Evolutionary conservation across 177 flowering plant genomes (phyloP).

Genomic region (Vitis hybrid): DNA sequence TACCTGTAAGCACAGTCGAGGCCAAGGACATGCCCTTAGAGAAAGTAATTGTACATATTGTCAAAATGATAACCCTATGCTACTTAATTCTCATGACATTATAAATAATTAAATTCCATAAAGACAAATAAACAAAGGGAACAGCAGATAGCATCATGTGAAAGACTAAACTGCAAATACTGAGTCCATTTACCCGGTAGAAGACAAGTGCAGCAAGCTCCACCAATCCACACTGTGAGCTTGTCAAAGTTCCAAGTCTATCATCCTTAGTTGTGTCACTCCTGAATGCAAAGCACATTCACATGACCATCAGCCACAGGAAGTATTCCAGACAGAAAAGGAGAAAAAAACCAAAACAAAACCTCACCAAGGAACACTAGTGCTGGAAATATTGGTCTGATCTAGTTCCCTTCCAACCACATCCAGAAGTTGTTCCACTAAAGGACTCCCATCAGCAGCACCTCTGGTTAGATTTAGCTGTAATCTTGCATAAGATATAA

Average conservation of each 20-base stretch:
- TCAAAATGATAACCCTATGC: no score
- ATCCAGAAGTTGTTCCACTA: conserved; percentile 73
- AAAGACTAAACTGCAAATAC: background rate
- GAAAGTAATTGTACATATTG: no score
- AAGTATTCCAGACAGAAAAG: background rate
- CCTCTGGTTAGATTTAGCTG: conserved; percentile 70
- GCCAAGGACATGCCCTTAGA: no score
- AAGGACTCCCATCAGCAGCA: conserved; percentile 43
- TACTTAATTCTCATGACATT: no score
- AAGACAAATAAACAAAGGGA: background rate
- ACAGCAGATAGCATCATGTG: background rate
- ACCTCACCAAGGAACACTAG: conserved; percentile 48
- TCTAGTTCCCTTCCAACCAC: conserved; percentile 77
- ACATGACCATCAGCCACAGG: conserved; percentile 9
- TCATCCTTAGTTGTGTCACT: conserved; percentile 65
- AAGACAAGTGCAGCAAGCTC: conserved; percentile 88
- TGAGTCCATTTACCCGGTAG: conserved; percentile 50
- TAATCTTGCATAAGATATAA: conserved; percentile 66
- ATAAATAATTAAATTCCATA: no score
- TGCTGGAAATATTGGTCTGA: conserved; percentile 41
- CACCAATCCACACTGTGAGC: conserved; percentile 51
- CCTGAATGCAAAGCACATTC: conserved; percentile 37
- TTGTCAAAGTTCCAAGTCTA: conserved; percentile 49
- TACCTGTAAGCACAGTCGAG: no score
- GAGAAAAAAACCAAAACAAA: background rate